phyloP scores from a whole-genome alignment of 306 rosid species.

The Boehmeria nivea region DNA sequence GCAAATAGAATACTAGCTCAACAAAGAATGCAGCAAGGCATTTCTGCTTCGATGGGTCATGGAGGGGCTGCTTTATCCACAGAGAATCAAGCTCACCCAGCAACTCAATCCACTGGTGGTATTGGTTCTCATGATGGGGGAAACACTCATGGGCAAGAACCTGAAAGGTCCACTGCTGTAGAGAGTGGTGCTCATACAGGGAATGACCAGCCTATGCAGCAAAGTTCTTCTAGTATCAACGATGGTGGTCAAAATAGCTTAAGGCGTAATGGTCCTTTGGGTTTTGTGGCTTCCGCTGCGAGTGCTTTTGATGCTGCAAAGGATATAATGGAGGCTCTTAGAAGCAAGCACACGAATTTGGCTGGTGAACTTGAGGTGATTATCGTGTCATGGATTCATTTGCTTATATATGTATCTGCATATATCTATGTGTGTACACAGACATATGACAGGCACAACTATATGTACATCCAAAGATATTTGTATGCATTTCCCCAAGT shows the following conservation, averaged over 20 bases:
- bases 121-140: slow-evolving; percentile 89
- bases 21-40: slow-evolving; percentile 80
- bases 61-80: slow-evolving; percentile 46
- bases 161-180: slow-evolving; percentile 83
- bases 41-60: slow-evolving; percentile 68
- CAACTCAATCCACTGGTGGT: slow-evolving; percentile 66
- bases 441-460: not conserved
- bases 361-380: slow-evolving; percentile 97
- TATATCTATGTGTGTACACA: no score
- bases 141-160: slow-evolving; percentile 82
- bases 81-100: slow-evolving; percentile 76
- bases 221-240: slow-evolving; percentile 66
- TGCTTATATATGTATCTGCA: not conserved
- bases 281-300: slow-evolving; percentile 89
- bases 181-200: slow-evolving; percentile 79
- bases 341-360: slow-evolving; percentile 96
- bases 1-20: slow-evolving; percentile 84
- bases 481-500: not conserved
- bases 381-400: slow-evolving; percentile 13
- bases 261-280: slow-evolving; percentile 84
- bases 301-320: slow-evolving; percentile 99
- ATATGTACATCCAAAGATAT: not conserved
- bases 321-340: slow-evolving; percentile 98
- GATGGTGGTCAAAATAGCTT: slow-evolving; percentile 81
- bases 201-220: slow-evolving; percentile 75